Conservation (phyloP, 2,329 filamentous ascomycete genomes). For the Penicillium sp. region DNA sequence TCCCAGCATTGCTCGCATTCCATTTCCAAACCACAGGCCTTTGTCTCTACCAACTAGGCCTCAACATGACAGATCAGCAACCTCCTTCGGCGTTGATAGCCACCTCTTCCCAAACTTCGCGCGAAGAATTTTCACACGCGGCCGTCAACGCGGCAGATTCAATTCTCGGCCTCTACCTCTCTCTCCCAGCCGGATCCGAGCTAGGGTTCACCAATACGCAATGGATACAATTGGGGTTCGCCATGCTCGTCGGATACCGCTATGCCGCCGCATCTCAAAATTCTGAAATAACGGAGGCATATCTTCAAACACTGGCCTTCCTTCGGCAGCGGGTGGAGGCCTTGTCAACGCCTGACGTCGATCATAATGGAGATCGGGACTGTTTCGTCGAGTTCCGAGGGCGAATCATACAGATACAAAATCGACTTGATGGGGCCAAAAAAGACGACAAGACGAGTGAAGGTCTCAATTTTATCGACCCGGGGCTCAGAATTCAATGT, state of each 20-base stretch:
- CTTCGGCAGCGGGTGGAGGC: conserved; percentile 8
- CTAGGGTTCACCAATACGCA: conserved; percentile 39
- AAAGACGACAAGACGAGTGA: neutral
- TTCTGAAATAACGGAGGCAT: neutral
- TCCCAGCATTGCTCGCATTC: conserved; percentile 39
- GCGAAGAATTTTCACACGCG: conserved; percentile 6
- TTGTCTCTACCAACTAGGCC: conserved; percentile 41
- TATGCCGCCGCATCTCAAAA: conserved; percentile 1
- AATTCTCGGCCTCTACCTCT: conserved; percentile 32
- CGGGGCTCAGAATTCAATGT: no score
- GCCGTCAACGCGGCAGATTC: conserved; percentile 25
- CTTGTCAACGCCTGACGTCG: conserved; percentile 9
- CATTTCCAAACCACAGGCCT: conserved; percentile 42
- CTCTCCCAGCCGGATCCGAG: conserved; percentile 36
- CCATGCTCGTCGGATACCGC: conserved; percentile 21
- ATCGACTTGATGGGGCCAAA: neutral
- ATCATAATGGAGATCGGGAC: conserved; percentile 11
- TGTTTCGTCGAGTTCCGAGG: conserved; percentile 10
- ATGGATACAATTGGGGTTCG: conserved; percentile 43
- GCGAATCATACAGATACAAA: conserved; percentile 5
- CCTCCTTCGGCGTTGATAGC: conserved; percentile 6
- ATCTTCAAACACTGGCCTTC: conserved; percentile 1
- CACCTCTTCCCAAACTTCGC: neutral
- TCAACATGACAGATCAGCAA: conserved; percentile 26
- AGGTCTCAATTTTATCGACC: neutral